phyloP scores from a whole-genome alignment of 2,329 filamentous ascomycete genomes.

The Ceratocystis colombiana region DNA sequence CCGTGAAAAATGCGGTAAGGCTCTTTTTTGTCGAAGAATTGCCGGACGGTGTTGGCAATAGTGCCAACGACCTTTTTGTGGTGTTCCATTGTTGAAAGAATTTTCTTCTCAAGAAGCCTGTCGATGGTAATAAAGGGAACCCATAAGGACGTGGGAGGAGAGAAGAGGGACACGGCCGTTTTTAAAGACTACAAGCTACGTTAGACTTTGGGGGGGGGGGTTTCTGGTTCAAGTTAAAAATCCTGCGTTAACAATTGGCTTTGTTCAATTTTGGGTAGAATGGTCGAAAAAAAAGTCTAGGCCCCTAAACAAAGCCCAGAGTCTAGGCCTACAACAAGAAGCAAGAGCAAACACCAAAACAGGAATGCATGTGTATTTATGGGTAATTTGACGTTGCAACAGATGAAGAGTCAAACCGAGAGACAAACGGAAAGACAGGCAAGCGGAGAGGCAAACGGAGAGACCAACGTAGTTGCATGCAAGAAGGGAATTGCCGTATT shows the following conservation, averaged over 20 bases:
- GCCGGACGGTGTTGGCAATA: constrained; percentile 40
- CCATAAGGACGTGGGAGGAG: neutral
- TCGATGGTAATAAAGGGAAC: neutral
- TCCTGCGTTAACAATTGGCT: neutral
- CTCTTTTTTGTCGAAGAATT: constrained; percentile 40
- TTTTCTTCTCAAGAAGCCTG: constrained; percentile 27
- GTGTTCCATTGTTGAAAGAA: constrained; percentile 35
- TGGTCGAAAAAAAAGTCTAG: neutral
- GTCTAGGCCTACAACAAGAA: neutral
- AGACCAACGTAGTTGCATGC: neutral
- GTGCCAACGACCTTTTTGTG: constrained; percentile 41
- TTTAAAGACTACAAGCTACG: neutral
- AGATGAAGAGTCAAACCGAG: neutral
- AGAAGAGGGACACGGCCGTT: neutral
- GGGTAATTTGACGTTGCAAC: no score
- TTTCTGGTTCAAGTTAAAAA: neutral
- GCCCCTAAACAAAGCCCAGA: neutral
- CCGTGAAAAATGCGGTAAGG: constrained; percentile 70
- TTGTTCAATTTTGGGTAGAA: neutral
- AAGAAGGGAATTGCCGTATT: neutral
- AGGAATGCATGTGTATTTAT: no score
- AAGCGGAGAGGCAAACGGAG: neutral
- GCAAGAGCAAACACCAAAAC: neutral
- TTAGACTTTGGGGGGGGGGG: neutral
- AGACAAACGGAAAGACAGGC: neutral